Base-by-base conservation (phyloP, 805 yeast species). In the Yarrowia deformans region DNA sequence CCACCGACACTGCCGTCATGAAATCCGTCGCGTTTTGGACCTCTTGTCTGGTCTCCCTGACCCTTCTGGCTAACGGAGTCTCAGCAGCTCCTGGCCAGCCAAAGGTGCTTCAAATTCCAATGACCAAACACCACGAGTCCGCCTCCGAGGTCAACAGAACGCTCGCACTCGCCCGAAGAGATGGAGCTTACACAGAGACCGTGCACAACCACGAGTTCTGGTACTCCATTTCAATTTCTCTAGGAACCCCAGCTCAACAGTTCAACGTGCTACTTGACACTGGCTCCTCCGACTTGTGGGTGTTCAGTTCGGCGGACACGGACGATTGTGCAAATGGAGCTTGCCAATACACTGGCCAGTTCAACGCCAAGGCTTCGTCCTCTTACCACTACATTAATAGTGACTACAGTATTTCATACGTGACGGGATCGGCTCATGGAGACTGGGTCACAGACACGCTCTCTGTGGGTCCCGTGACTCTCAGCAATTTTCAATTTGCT, bases 271-370 rank as follows among this genome's bases (percentile, higher is more conserved):
- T 87, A 43, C 74, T 89, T 16, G 93, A 89, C 74, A 89, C 92
- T 1, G 93, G 93, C 0, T 88, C 91, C 0, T 83, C 90, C 0
- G 93, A 89, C 75, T 75, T 88, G 54, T 88, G 90, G 90, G 84
- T 87, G 34, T 79, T 69, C 34, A 67, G 69, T 2, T 14, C 43
- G 1, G 14, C 14, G 0, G 63, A 56, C 29, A 16, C 46, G 0
- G 29, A 18, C 10, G 63, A 56, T 29, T 56, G 63, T n/a, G 63
- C 12, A 2, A n/a, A 42, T 13, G 63, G 63, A 40, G 23, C 19
- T 2, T 56, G 63, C 48, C 10, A 23, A 8, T 45, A 32, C 19
- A 4, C 54, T 6, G 67, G 67, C 9, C 50, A 43, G 19, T 69
- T 69, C 52, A 32, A 55, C 58, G 23, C 55, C 9, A 18, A 37